Base-by-base conservation (phyloP, 2,329 filamentous ascomycete species). In the Emmonsiellopsis sp. region DNA sequence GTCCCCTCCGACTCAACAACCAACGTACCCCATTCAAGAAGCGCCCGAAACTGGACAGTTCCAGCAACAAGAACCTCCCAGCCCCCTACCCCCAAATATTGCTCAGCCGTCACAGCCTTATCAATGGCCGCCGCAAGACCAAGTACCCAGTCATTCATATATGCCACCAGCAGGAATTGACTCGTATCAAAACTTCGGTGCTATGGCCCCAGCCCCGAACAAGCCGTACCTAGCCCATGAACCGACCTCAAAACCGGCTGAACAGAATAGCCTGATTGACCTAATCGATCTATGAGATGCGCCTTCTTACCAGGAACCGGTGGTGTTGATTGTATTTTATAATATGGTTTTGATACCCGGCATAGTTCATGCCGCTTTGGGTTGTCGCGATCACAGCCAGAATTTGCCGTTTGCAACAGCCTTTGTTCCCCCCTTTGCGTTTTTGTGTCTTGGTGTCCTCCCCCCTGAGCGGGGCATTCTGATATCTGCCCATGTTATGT, bases 261-360 rank as follows among this genome's bases (percentile, higher is more conserved):
- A 92, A 69, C 88, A 92, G 69, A 86, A 32, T 9, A 31, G 83
- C 55, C 71, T 93, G 63, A 93, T 93, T 69, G 88, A 93, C 68
- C 75, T 92, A 57, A 43, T 31, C 14, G 11, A 13, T 17, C 32
- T 27, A 27, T 46, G 21, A 27, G 21, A 27, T 27, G 21, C 21
- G 21, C n/a, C 43, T 31, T 39, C 36, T 39, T 27, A 27, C 21
- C 42, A 13, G 14, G 42, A 43, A 43, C 14, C 27, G 14, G 42
- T 27, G 42, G 42, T 43, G 42, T 9, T 31, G 49, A 27, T 27
- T 36, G n/a, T 43, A 42, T 42, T 42, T 13, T 13, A 42, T 6
- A 14, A 42, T 57, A 56, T 34, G 49, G 47, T 32, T 45, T 47
- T 42, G 49, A 50, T 40, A 27, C 21, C 21, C 21, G 21, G 21